phyloP scores from a whole-genome alignment of 148 eudicot genomes.

The Bassia scoparia region DNA sequence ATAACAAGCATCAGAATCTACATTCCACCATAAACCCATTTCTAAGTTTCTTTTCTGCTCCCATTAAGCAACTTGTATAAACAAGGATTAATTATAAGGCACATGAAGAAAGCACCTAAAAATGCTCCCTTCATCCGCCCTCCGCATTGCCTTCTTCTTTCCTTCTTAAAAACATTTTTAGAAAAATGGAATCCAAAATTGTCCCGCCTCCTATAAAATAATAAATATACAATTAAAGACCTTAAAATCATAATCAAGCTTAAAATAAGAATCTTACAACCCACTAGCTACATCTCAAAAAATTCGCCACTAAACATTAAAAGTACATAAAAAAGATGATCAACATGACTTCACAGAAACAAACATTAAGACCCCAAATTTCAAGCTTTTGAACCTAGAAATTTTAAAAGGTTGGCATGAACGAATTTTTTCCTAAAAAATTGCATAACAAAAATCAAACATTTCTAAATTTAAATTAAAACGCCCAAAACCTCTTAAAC shows the following conservation, averaged over 20 bases:
- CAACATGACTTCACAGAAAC: background rate
- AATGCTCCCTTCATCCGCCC: background rate
- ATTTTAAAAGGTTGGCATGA: background rate
- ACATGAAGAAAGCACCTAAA: constrained; percentile 24
- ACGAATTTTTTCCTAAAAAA: background rate
- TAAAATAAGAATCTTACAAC: constrained; percentile 2
- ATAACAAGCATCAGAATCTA: constrained; percentile 52
- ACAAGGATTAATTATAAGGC: constrained; percentile 12
- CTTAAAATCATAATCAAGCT: background rate
- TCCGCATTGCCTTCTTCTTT: background rate
- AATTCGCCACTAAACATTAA: constrained; percentile 3
- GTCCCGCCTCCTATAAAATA: background rate
- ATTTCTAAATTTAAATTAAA: too few relatives aligned
- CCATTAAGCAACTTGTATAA: constrained; percentile 20
- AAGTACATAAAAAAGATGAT: background rate
- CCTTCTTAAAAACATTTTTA: background rate
- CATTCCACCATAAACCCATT: constrained; percentile 28
- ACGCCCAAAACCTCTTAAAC: too few relatives aligned
- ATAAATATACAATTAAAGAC: too few relatives aligned
- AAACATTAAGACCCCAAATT: background rate
- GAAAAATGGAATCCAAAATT: background rate
- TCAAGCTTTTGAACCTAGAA: background rate
- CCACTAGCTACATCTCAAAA: constrained; percentile 3
- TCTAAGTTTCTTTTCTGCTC: constrained; percentile 4
- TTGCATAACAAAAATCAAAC: background rate